Conservation (phyloP, 2,329 filamentous ascomycete genomes). For the Stachybotrys echinatus region DNA sequence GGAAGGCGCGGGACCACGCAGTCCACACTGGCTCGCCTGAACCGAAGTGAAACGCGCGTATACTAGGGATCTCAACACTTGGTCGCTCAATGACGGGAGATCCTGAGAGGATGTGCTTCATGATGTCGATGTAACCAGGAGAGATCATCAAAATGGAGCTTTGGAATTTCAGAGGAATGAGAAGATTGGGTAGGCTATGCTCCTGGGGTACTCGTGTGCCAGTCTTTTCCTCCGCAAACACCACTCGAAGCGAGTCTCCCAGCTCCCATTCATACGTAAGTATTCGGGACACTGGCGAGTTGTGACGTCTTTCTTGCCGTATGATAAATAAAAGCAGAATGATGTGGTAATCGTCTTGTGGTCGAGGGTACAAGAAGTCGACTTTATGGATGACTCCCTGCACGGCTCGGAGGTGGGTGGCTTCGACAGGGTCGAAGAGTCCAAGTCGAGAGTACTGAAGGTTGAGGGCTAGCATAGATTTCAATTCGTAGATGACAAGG, state of each 20-base stretch:
- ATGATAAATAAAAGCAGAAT: slow-evolving; percentile 67
- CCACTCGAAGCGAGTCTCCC: slow-evolving; percentile 38
- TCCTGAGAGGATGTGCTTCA: slow-evolving; percentile 47
- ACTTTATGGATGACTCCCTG: slow-evolving; percentile 78
- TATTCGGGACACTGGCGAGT: slow-evolving; percentile 37
- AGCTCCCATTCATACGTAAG: slow-evolving; percentile 57
- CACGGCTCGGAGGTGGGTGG: slow-evolving; percentile 37
- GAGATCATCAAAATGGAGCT: slow-evolving; percentile 67
- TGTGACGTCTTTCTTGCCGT: slow-evolving; percentile 27
- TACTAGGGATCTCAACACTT: slow-evolving; percentile 30
- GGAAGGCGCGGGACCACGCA: slow-evolving; percentile 74
- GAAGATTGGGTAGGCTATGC: slow-evolving; percentile 57
- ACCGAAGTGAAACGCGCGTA: slow-evolving; percentile 42
- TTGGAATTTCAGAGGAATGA: slow-evolving; percentile 68
- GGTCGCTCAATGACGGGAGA: slow-evolving; percentile 42
- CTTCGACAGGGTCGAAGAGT: slow-evolving; percentile 55
- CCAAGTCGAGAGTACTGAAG: slow-evolving; percentile 39
- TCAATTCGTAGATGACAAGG: slow-evolving; percentile 68
- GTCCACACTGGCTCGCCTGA: slow-evolving; percentile 62
- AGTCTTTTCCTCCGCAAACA: slow-evolving; percentile 39
- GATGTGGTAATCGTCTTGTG: slow-evolving; percentile 62
- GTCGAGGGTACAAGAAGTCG: slow-evolving; percentile 73
- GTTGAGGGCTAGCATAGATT: slow-evolving; percentile 46
- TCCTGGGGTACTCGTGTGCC: slow-evolving; percentile 46
- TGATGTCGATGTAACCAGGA: slow-evolving; percentile 51